Evolutionary conservation across 345 rosid species (phyloP), one percentile per base, ranked within the genome.

Genomic region (Linum tenue): DNA sequence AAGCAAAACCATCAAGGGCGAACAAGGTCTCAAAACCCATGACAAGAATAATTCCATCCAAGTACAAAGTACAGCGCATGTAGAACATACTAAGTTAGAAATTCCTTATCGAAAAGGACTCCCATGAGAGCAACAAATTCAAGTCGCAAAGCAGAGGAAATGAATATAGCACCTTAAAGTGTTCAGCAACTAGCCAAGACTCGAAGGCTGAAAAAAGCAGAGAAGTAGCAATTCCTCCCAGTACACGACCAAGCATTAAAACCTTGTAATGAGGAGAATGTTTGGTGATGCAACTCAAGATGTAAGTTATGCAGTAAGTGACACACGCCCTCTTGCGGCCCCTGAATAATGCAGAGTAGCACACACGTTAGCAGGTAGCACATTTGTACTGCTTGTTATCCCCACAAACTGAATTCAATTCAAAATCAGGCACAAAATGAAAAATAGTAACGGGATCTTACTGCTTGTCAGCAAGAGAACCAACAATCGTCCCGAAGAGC

Each of bases 401-500:
- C 35, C 51, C 17, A 58, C 55, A 12, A 64, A 60, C 35, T 15
- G 62, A 16, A 64, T 60, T 57, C 7, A 7, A 48, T 12, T 22
- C 31, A 3, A 48, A 48, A 48, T 48, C 11, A 36, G 40, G 4
- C 8, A 67, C 59, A 62, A 37, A 66, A 64, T 42, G 43, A 55
- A 71, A 50, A 55, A 5, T 14, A 55, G 16, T 22, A 55, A 43
- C 7, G 57, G 60, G 55, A 36, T 55, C 90, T 86, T 75, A 90
- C 98, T 86, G 97, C 78, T 90, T 87, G 72, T 92, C 98, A 48
- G 98, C 98, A 8, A 92, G 82, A 70, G 98, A 92, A 67, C 98
- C 98, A 59, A 92, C 98, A 70, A 92, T 86, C 59, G 98, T 92
- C 63, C 97, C 98, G 44, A 92, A 92, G 74, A 92, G 74, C 97